Base-by-base conservation (phyloP, 2,329 filamentous ascomycete genomes). In the Colletotrichum tanaceti region DNA sequence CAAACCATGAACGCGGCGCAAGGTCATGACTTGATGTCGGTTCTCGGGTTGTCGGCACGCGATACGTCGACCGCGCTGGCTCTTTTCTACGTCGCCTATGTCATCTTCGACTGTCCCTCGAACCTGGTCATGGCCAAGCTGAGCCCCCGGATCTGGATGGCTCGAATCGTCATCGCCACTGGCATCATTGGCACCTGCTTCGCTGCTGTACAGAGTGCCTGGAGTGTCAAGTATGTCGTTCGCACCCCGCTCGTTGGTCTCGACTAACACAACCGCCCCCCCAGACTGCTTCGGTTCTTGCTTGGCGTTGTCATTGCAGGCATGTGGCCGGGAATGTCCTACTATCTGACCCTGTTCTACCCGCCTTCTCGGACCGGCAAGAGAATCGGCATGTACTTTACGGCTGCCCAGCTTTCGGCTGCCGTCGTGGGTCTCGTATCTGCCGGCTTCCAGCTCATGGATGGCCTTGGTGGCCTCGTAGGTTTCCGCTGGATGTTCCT, bases 281-380 rank as follows among this genome's bases (percentile, higher is more conserved):
- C 5, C 52, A 87, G 87, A 73, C 84, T 97, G n/a, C 85, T 97
- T 35, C 90, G 94, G 9, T 90, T 97, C 64, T 85, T 97, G 13
- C 87, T 97, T 7, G 94, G 94, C 55, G 86, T 96, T 16, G 93
- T 97, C 28, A 94, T 94, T 76, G 94, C 94, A 1, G 94, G 94
- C 54, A 94, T 97, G 91, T 97, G 94, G 94, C 94, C 94, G 0
- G 94, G 94, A 58, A 97, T 97, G 94, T 89, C 93, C 11, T 96
- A 96, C 78, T 97, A 97, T 76, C 84, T 97, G 54, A 97, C 94
- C 0, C 85, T 97, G 9, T 97, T 97, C 83, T 97, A 97, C 76
- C 94, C 94, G 7, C 93, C 94, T 0, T 93, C 92, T 6, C 87
- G 92, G 14, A 96, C 91, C 1, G 94, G 92, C 16, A 97, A 96